A percentile compares a stretch with the other conserved stretches of the same genome.
These are phyloP conservation scores for Tulasnella sp. DNA, from an alignment of 768 basidiomycete genomes.

Conservation along the genomic window DNA sequence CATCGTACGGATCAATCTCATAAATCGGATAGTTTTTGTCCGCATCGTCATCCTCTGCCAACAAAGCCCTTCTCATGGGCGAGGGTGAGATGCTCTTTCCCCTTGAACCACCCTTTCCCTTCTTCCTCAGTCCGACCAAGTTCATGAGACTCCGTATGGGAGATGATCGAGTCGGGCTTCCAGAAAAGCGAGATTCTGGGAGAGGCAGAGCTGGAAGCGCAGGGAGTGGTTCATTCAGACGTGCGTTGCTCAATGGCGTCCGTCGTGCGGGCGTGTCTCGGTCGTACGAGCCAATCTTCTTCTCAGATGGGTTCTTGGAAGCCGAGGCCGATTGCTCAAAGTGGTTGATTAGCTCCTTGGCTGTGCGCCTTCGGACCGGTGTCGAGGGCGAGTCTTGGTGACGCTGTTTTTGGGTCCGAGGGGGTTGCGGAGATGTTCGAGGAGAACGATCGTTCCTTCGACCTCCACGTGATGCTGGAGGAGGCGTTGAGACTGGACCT, in stretches of 20 bases:
- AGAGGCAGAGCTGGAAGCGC: constrained; percentile 1
- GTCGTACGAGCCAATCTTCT: constrained; percentile 4
- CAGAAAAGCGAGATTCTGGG: background rate
- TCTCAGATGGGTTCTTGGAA: background rate
- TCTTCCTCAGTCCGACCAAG: constrained; percentile 5
- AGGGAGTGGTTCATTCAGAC: constrained; percentile 5
- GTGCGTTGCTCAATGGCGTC: constrained; percentile 5
- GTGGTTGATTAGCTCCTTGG: constrained; percentile 14
- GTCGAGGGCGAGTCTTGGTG: constrained; percentile 2
- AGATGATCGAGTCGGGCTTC: constrained; percentile 1
- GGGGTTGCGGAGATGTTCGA: background rate
- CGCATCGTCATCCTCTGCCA: constrained; percentile 11
- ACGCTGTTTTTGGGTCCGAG: too few relatives aligned
- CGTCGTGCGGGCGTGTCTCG: background rate
- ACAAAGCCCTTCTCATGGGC: constrained; percentile 3
- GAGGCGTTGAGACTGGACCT: constrained; percentile 4
- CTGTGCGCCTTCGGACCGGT: constrained; percentile 3
- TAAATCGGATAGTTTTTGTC: too few relatives aligned
- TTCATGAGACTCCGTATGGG: constrained; percentile 12
- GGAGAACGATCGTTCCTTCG: background rate
- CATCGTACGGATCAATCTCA: background rate
- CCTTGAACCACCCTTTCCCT: constrained; percentile 1
- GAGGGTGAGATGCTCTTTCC: constrained; percentile 3
- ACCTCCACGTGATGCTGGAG: background rate
- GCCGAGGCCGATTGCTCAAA: constrained; percentile 10